Evolutionary conservation across 441 rosid genomes (phyloP).

Genomic region (Pelargonium myrrhifolium): DNA sequence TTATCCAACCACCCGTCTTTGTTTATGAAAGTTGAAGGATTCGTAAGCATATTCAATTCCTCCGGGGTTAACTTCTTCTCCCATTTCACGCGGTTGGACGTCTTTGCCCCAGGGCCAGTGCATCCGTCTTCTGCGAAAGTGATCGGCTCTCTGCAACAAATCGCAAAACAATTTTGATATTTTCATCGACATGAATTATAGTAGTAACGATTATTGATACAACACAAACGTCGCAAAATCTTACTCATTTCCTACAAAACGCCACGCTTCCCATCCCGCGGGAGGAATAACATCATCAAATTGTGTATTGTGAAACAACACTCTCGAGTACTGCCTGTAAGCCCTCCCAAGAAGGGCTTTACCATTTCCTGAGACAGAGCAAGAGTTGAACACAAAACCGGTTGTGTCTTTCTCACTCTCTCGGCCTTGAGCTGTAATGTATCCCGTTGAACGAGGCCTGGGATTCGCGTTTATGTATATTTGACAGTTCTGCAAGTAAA

Average conservation of each 20-base stretch:
- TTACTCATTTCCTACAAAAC: slow-evolving; percentile 37
- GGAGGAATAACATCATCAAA: slow-evolving; percentile 20
- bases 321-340: slow-evolving; percentile 33
- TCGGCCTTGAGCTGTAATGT: slow-evolving; percentile 44
- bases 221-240: slow-evolving; percentile 1
- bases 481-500: slow-evolving; percentile 16
- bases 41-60: background rate
- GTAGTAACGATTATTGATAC: background rate
- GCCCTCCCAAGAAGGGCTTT: slow-evolving; percentile 43
- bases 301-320: slow-evolving; percentile 28
- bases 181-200: background rate
- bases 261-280: slow-evolving; percentile 47
- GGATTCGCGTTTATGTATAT: slow-evolving; percentile 7
- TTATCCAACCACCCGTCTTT: background rate
- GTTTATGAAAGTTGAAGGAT: background rate
- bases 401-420: background rate
- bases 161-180: background rate
- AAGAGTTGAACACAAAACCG: slow-evolving; percentile 37
- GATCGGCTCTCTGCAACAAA: background rate
- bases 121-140: background rate
- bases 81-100: background rate
- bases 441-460: slow-evolving; percentile 15
- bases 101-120: background rate
- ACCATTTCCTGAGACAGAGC: slow-evolving; percentile 24
- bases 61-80: background rate